These are phyloP conservation scores for Sporopachydermia lactativora DNA, from an alignment of 805 yeast genomes.

Conservation along the genomic window DNA sequence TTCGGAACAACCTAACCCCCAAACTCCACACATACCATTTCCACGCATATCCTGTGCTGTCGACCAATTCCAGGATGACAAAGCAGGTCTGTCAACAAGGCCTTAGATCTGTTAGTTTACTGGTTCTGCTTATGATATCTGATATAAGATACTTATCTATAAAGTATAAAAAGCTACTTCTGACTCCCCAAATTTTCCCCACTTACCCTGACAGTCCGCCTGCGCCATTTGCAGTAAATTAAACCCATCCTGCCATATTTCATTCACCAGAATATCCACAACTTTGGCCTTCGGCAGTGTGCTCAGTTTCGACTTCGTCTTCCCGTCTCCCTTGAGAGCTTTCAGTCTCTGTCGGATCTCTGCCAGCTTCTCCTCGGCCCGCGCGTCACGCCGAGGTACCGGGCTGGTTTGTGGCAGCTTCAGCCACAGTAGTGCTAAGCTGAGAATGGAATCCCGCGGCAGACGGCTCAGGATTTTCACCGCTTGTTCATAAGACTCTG, in stretches of 20 bases:
- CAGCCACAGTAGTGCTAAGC: background rate
- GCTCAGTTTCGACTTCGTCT: background rate
- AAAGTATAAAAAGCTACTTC: constrained; percentile 18
- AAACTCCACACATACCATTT: constrained; percentile 4
- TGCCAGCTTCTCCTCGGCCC: too few species aligned
- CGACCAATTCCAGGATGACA: constrained; percentile 23
- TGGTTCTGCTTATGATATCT: too few species aligned
- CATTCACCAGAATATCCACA: constrained; percentile 31
- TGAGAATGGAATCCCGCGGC: background rate
- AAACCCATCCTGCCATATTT: constrained; percentile 42
- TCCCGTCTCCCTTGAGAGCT: background rate
- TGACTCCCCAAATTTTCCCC: constrained; percentile 13
- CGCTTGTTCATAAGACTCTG: background rate
- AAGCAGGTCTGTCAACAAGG: background rate
- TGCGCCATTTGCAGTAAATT: constrained; percentile 57
- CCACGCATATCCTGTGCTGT: constrained; percentile 16
- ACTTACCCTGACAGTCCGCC: constrained; percentile 41
- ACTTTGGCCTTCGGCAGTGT: constrained; percentile 18
- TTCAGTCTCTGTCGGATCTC: background rate
- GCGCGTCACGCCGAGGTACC: too few species aligned
- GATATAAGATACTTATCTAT: too few species aligned
- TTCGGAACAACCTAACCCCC: too few species aligned
- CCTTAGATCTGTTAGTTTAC: too few species aligned
- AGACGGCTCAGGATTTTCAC: background rate
- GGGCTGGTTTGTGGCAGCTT: background rate